Evolutionary conservation across 2,329 filamentous ascomycete species (phyloP), one percentile per base, ranked within the genome.

Genomic region (Curvularia lunata): DNA sequence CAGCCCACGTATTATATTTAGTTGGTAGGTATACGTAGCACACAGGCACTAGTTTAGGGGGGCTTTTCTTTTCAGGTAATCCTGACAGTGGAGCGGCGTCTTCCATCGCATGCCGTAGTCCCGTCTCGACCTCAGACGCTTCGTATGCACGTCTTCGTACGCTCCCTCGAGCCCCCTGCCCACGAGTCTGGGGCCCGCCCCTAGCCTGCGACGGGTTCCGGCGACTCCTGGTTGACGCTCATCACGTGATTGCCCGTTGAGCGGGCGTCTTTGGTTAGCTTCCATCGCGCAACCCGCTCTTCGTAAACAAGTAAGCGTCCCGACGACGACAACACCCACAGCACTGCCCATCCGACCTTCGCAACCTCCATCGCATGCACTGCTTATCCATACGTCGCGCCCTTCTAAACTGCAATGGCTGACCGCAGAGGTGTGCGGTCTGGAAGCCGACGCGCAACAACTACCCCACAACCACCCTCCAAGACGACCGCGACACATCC

Each of bases 381-480:
- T 23, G 45, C 46, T 28, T 52, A 21, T 12, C 32, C 34, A 40
- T 13, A 40, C 23, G 19, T 51, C 54, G 47, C 49, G 43, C 45
- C 51, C 42, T 25, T 46, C 28, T 18, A 52, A 5, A 19, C 25
- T 8, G 52, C 21, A 50, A 78, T 78, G 75, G 70, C 71, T 38
- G 73, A 75, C 42, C 65, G 66, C 48, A 69, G 70, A 62, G 60
- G 68, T 48, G 65, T 70, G 62, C 75, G 73, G 50, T 61, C 74
- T 8, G 67, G 65, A 32, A 74, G 67, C 62, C 74, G 75, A 54
- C 74, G 69, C 64, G 75, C 58, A 30, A 73, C 69, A n/a, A 71
- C 69, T 16, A 70, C 69, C 45, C 70, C 71, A 48, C 70, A 75
- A 56, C 65, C 68, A 21, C 57, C 62, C 9, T 59, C 69, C 37